Percentiles rank a stretch among this genome's conserved stretches.
These are phyloP conservation scores for Bonia amplexicaulis DNA, from an alignment of 176 grass and related monocot species.

Conservation along the genomic window DNA sequence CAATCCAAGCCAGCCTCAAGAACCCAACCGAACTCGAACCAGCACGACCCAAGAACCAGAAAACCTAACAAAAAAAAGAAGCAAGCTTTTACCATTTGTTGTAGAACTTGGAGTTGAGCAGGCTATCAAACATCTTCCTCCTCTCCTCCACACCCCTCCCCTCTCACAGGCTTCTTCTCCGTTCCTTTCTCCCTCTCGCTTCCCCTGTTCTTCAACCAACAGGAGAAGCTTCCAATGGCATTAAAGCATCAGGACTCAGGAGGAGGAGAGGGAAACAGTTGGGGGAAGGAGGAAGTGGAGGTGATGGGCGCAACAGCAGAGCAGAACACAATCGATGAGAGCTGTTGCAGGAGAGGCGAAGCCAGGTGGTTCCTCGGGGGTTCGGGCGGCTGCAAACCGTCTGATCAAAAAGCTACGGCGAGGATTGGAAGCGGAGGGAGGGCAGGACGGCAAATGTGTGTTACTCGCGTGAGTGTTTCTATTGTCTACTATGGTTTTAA, in stretches of 20 bases:
- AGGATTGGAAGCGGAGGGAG: background rate
- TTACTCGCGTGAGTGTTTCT: too few species aligned
- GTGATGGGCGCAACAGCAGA: slow-evolving; percentile 9
- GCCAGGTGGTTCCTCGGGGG: slow-evolving; percentile 18
- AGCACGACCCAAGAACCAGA: slow-evolving; percentile 5
- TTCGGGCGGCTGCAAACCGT: background rate
- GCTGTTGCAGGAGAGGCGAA: slow-evolving; percentile 11
- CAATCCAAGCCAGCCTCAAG: background rate
- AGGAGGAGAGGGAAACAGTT: slow-evolving; percentile 10
- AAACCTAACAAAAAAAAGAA: slow-evolving; percentile 4
- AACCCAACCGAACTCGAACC: background rate
- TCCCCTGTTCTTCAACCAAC: background rate
- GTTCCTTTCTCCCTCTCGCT: background rate
- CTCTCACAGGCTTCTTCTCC: background rate
- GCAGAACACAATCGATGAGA: slow-evolving; percentile 27
- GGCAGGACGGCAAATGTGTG: too few species aligned
- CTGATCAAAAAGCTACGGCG: background rate
- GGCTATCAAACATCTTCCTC: slow-evolving; percentile 63
- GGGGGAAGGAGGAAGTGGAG: slow-evolving; percentile 10
- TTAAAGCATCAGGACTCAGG: background rate
- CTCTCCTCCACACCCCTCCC: background rate
- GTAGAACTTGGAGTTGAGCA: slow-evolving; percentile 78
- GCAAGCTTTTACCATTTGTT: slow-evolving; percentile 53
- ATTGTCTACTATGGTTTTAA: too few species aligned
- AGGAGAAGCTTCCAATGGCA: slow-evolving; percentile 13